phyloP scores from a whole-genome alignment of 148 eudicot genomes.

The Silene uniflora region DNA sequence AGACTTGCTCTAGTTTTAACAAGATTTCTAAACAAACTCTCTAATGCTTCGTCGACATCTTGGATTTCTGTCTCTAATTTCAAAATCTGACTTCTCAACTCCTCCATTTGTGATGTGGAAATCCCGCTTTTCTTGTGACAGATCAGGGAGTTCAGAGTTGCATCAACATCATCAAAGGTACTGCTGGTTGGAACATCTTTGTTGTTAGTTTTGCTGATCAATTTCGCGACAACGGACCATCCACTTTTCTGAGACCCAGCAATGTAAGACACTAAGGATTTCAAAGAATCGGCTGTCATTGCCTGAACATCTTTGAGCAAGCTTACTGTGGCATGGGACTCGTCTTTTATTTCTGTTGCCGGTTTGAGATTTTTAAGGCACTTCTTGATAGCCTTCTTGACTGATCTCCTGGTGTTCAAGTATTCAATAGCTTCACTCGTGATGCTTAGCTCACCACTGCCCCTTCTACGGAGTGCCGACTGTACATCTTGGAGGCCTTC shows the following conservation, averaged over 20 bases:
- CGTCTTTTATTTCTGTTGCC: conserved; percentile 5
- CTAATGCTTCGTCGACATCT: conserved; percentile 9
- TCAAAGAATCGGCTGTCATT: conserved; percentile 12
- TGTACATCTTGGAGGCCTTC: conserved; percentile 32
- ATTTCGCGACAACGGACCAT: conserved; percentile 1
- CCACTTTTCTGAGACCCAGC: conserved; percentile 9
- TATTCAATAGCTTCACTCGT: conserved; percentile 19
- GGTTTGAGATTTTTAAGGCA: conserved; percentile 29
- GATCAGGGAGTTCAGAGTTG: conserved; percentile 4
- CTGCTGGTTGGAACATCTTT: background rate
- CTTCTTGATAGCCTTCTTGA: background rate
- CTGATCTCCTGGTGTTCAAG: conserved; percentile 24
- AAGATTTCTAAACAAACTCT: conserved; percentile 21
- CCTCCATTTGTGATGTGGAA: background rate
- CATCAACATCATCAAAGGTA: conserved; percentile 5
- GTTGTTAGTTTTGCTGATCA: too few species aligned
- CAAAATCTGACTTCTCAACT: background rate
- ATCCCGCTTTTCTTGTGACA: conserved; percentile 4
- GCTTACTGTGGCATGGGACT: background rate
- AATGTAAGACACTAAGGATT: conserved; percentile 12
- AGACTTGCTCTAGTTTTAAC: conserved; percentile 18
- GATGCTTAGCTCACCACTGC: conserved; percentile 25
- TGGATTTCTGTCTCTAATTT: conserved; percentile 3
- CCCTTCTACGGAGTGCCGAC: conserved; percentile 35
- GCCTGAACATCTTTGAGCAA: conserved; percentile 8